phyloP scores from a whole-genome alignment of 768 basidiomycete species.

The Brasilioporus rufonigricans region DNA sequence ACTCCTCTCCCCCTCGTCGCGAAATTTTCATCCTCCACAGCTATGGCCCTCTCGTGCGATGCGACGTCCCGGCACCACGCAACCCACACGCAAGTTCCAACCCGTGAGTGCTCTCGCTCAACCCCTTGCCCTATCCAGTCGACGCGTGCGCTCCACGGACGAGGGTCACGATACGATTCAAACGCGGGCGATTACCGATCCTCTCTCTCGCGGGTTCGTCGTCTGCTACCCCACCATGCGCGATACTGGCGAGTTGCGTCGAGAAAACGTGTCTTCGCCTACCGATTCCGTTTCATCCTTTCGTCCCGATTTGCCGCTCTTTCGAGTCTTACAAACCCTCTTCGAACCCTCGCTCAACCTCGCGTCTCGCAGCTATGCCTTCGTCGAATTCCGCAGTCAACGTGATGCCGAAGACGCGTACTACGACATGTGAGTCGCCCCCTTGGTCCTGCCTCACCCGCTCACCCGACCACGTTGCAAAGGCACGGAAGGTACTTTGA shows the following conservation, averaged over 20 bases:
- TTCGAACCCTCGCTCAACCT: constrained; percentile 56
- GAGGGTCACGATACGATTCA: constrained; percentile 24
- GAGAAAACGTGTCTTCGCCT: constrained; percentile 30
- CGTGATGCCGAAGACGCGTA: constrained; percentile 83
- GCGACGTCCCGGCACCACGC: constrained; percentile 86
- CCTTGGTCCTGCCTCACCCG: background rate
- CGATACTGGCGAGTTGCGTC: constrained; percentile 27
- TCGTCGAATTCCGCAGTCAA: constrained; percentile 77
- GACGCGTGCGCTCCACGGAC: constrained; percentile 35
- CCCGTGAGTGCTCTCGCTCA: constrained; percentile 63
- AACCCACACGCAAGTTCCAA: constrained; percentile 71
- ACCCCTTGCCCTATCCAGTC: constrained; percentile 38
- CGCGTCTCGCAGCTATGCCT: constrained; percentile 72
- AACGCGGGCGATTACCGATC: constrained; percentile 35
- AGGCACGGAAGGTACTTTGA: constrained; percentile 81
- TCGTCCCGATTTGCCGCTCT: constrained; percentile 32
- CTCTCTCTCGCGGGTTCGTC: constrained; percentile 30
- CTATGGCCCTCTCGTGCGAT: constrained; percentile 80
- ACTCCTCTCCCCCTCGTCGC: background rate
- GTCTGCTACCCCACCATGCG: constrained; percentile 20
- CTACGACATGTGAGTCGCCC: constrained; percentile 66
- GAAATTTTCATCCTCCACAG: constrained; percentile 37
- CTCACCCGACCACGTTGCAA: constrained; percentile 10
- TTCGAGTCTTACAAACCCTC: constrained; percentile 35
- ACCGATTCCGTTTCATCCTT: constrained; percentile 26